Base-by-base conservation (phyloP, 768 basidiomycete species). In the Phallus indusiatus region DNA sequence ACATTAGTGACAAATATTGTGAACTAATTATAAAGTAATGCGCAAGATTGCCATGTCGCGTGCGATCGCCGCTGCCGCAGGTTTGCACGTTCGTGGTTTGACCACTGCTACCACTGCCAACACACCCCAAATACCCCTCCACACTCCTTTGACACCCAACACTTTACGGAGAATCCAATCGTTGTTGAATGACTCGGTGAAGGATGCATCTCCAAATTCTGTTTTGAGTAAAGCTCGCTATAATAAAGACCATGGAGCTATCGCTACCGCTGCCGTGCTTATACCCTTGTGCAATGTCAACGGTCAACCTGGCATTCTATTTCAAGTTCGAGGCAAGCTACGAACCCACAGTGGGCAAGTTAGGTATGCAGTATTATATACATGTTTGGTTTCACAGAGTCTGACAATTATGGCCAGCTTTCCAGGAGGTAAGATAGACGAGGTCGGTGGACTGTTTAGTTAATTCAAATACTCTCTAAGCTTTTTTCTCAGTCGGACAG, bases 321-420 rank as follows among this genome's bases (percentile, higher is more conserved):
- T 90, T 16, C 85, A 90, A 69, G 80, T 90, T 34, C 77, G 89
- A 63, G 81, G 81, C 16, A 81, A 81, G 64, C 70, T 79, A 46
- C 75, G 87, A 64, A 78, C 75, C 33, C 89, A 90, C 70, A 84
- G 88, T 0, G 88, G 89, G n/a, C 87, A 90, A 75, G 81, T 90
- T 35, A 89, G 89, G 89, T 88, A 61, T 37, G 76, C 60, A 17
- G 2, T 4, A 42, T 20, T 65, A 64, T n/a, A 5, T 16, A 20
- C 54, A 0, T 47, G 36, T 33, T 17, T 51, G 34, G 33, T 33
- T 21, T 51, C 24, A 53, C 4, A 2, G 17, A 20, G 7, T 21
- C 21, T 24, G 16, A 24, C 35, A 34, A 11, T 36, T 28, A 9
- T 36, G 18, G 21, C 16, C 66, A 90, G 88, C 73, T 89, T 87